These are phyloP conservation scores for Dictyostelium intermedium DNA, from an alignment of 78 protist species.

Conservation along the genomic window DNA sequence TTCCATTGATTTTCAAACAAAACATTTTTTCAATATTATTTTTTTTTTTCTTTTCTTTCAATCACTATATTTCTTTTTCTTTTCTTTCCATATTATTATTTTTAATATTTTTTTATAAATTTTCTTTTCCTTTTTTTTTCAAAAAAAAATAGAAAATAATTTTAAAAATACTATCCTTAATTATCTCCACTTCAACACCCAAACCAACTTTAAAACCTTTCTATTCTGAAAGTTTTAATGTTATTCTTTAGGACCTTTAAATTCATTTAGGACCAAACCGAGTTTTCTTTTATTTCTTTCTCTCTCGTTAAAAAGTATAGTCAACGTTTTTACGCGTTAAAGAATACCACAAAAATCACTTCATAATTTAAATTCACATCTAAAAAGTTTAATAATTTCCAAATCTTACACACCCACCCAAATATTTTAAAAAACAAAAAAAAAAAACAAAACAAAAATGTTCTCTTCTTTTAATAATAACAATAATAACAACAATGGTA, in stretches of 20 bases:
- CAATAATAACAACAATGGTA: neutral
- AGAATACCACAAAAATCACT: neutral
- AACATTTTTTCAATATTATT: neutral
- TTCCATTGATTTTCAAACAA: too few species aligned
- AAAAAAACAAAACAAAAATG: neutral
- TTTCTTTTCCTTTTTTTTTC: neutral
- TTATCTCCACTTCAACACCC: neutral
- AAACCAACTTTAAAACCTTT: conserved; percentile 1
- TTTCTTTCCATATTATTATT: neutral
- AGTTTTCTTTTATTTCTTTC: conserved; percentile 78
- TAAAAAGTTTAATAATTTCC: neutral
- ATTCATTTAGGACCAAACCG: conserved; percentile 31
- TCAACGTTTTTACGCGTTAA: conserved; percentile 26
- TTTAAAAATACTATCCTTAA: neutral
- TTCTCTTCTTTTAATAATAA: neutral
- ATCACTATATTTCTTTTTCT: neutral
- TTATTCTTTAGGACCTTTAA: neutral
- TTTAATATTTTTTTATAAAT: neutral
- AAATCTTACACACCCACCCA: neutral
- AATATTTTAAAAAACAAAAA: neutral
- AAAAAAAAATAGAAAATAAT: neutral
- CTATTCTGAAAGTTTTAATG: conserved; percentile 48
- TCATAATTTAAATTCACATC: neutral
- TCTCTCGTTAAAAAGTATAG: conserved; percentile 68
- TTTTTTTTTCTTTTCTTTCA: neutral